Base-by-base conservation (phyloP, 2,329 filamentous ascomycete species). In the Escovopsis weberi region DNA sequence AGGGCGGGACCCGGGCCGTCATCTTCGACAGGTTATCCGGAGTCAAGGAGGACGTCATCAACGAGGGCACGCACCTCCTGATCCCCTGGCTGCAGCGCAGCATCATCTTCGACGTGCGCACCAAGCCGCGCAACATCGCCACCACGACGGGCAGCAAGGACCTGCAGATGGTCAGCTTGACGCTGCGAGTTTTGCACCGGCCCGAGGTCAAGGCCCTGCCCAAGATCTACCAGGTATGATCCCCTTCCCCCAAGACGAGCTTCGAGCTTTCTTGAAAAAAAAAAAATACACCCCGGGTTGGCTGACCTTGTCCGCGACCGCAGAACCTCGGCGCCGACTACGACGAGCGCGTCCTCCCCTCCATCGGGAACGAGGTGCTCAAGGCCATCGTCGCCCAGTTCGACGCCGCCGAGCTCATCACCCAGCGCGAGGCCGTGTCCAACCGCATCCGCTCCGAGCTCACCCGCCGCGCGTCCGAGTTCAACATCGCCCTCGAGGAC, bases 161-260 rank as follows among this genome's bases (percentile, higher is more conserved):
- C 69, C 67, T 98, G 73, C 91, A 98, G 72, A 98, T 98, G 91
- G 91, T 98, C 58, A 95, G 87, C 74, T 75, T 98, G 73, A 98
- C 91, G 42, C 74, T 98, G 61, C 78, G 91, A 65, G 91, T 98
- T 50, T 67, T 98, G 63, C 89, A 96, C 68, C 76, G 93, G 54
- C 91, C 93, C 6, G 89, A 94, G 44, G 89, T 98, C 55, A 79
- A 85, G 71, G 78, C 81, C 55, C 70, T 98, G 59, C 93, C 91
- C 47, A 94, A 89, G 70, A 98, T 98, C 58, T 98, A 98, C 73
- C 91, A 96, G 78, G 89, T 95, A 66, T 45, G 53, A 35, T 15
- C n/a, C 12, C 9, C n/a, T 28, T 34, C 12, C 10, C 9, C 4
- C 6, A 4, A 7, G 12, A 7, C 28, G 12, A 30, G 12, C 32